phyloP scores from a whole-genome alignment of 306 rosid species.

The Prunus fruticosa region DNA sequence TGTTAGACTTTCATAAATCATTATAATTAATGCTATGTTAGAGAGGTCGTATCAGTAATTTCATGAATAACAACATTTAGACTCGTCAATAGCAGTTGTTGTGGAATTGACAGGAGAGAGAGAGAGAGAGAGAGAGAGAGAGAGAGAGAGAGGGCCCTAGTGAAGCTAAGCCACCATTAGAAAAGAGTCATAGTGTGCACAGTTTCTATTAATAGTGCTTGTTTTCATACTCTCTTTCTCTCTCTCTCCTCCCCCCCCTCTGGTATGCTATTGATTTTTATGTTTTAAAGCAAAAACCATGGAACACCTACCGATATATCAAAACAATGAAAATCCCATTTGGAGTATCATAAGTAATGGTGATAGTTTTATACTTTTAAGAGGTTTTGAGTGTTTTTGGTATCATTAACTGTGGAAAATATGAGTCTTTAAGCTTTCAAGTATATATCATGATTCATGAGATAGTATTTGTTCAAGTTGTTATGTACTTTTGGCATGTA shows the following conservation, averaged over 20 bases:
- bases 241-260: background rate
- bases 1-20: slow-evolving; percentile 4
- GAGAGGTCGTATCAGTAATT: slow-evolving; percentile 5
- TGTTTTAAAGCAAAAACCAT: slow-evolving; percentile 6
- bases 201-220: slow-evolving; percentile 24
- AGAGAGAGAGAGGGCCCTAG: background rate
- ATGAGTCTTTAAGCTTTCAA: slow-evolving; percentile 16
- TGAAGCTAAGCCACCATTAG: background rate
- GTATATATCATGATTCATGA: background rate
- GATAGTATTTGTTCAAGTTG: background rate
- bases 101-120: slow-evolving; percentile 22
- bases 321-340: slow-evolving; percentile 21
- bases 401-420: slow-evolving; percentile 12
- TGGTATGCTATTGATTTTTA: background rate
- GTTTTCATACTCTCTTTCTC: slow-evolving; percentile 4
- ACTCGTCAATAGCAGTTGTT: slow-evolving; percentile 32
- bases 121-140: background rate
- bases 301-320: background rate
- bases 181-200: slow-evolving; percentile 1
- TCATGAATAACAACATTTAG: slow-evolving; percentile 25
- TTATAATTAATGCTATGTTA: background rate
- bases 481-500: background rate
- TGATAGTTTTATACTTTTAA: background rate
- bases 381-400: background rate
- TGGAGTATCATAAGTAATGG: slow-evolving; percentile 11